Percentiles rank a stretch among this genome's conserved stretches.
Evolutionary conservation across 805 yeast species (phyloP).

Genomic region (Wickerhamiella dianesei): DNA sequence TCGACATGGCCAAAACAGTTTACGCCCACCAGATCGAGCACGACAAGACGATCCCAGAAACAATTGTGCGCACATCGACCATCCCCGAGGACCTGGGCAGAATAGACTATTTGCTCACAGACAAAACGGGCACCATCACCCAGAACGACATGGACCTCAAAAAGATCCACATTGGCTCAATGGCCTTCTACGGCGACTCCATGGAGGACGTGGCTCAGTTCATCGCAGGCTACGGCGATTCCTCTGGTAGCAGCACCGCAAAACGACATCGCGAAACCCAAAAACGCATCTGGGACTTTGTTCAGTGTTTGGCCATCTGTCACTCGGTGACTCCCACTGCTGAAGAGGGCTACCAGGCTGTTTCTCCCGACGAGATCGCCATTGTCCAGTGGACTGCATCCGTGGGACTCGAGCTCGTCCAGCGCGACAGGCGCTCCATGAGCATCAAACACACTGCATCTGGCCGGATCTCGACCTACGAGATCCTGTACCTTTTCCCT

Average conservation of each 20-base stretch:
- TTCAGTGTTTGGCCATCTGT: constrained; percentile 78
- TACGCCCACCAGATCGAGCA: constrained; percentile 92
- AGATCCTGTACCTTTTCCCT: constrained; percentile 76
- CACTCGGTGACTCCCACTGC: constrained; percentile 94
- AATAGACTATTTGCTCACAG: constrained; percentile 80
- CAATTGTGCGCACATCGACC: constrained; percentile 91
- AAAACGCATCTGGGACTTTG: constrained; percentile 62
- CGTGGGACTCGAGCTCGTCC: constrained; percentile 68
- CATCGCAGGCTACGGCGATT: constrained; percentile 26
- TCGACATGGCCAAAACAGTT: constrained; percentile 90
- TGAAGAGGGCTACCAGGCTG: constrained; percentile 77
- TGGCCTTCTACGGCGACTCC: constrained; percentile 83
- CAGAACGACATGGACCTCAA: constrained; percentile 97
- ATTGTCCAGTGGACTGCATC: constrained; percentile 81
- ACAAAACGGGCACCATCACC: constrained; percentile 94
- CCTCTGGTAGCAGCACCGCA: constrained; percentile 12
- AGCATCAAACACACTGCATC: constrained; percentile 51
- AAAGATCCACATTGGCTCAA: constrained; percentile 82
- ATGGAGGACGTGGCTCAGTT: constrained; percentile 75
- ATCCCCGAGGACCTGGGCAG: constrained; percentile 97
- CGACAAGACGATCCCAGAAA: constrained; percentile 64
- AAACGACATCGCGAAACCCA: constrained; percentile 48
- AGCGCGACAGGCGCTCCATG: constrained; percentile 69
- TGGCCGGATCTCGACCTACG: constrained; percentile 36
- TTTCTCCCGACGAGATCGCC: constrained; percentile 97